Evolutionary conservation across 2,329 filamentous ascomycete genomes (phyloP), one percentile per base, ranked within the genome.

Genomic region (Thelonectria blattea): DNA sequence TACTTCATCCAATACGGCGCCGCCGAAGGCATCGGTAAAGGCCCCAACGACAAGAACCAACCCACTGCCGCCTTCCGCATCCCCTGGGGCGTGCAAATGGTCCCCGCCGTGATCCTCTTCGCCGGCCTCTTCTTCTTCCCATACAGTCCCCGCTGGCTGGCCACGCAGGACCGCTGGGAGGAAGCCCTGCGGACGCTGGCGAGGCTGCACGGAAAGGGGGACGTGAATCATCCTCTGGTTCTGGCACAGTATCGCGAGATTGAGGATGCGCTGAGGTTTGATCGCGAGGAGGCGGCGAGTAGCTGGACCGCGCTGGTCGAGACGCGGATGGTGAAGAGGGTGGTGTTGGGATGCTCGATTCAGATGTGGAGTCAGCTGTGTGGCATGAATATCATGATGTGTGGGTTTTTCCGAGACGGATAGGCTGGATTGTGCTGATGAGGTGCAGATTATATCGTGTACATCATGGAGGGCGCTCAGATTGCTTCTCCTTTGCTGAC

Each of bases 91-190:
- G 70, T 88, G 5, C 86, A 88, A 73, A 83, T 83, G 66, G 71
- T 86, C 0, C 86, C 85, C 0, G 84, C 79, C 0, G 67, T 82
- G 12, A 68, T 86, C 14, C 76, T 88, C 1, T 78, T 88, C 48
- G 68, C 81, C 24, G 85, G 85, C 1, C 78, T 87, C 18, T 81
- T 86, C 70, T 87, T 87, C 74, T 83, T 89, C 65, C 86, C 85
- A 1, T 84, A 84, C 65, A 89, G 81, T 51, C 90, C 90, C 0
- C 83, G 90, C 54, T 92, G 89, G 89, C 78, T 92, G 6, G 89
- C 90, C 5, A 82, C 83, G 15, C 83, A 88, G 66, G 88, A 88
- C 63, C 82, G 86, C 1, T 89, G 88, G 81, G 87, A 91, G 27
- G 84, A 91, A 69, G 85, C 86, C 0, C 78, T 87, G 43, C 69